Evolutionary conservation across 106 monocot genomes (phyloP), one percentile per base, ranked within the genome.

Genomic region (Dactylorhiza incarnata): DNA sequence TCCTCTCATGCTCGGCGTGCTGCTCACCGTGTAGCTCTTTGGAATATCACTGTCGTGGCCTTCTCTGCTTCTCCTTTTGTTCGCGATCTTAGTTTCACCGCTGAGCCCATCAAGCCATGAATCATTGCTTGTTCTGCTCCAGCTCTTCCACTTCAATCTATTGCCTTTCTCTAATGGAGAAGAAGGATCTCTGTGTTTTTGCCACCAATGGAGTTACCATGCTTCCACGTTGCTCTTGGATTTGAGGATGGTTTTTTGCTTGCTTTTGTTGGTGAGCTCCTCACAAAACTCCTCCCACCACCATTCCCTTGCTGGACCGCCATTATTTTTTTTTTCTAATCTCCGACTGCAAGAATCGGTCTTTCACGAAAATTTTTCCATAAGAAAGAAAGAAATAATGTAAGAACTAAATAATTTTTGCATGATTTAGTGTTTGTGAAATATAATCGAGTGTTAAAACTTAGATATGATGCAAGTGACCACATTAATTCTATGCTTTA

Each of bases 1-100:
- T 16, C 97, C 97, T 49, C 94, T 85, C 94, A 91, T 94, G 86
- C 97, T 99, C 3, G 97, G 94, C 3, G 97, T 99, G 74, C 94
- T 99, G 71, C 93, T 94, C 25, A 93, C 76, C 3, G 83, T 79
- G 29, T 86, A 82, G 26, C 89, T 89, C 78, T 89, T 93, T 3
- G 96, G 93, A 51, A 97, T 83, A 19, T 91, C 93, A 4, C 86
- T 77, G 14, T 82, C 84, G 0, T 81, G 76, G 79, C 83, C 85
- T 13, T 93, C 93, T 43, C 75, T 82, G 83, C 88, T 91, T 15
- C 73, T 84, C 74, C 88, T 78, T 53, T 83, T 53, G 1, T 75
- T 68, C 1, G 74, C 37, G 37, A 72, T 45, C 73, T 54, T 37
- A 37, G 75, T 14, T 73, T 86, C 0, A 49, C 63, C 16, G 78